Percentiles rank a stretch among this genome's conserved stretches.
phyloP scores from a whole-genome alignment of 495 filamentous ascomycete genomes.

The Poronia punctata region DNA sequence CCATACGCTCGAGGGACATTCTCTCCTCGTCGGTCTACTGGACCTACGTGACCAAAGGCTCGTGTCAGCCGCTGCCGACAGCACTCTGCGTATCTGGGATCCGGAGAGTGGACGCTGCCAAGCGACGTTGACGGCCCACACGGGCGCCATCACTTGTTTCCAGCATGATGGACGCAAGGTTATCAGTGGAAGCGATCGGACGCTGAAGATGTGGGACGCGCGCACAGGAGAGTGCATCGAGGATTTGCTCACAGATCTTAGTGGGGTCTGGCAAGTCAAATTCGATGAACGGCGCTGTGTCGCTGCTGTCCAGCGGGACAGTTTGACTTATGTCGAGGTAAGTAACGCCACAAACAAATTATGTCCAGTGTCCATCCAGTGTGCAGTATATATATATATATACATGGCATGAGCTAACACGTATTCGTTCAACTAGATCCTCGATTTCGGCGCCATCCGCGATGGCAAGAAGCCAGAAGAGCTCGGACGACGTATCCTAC shows the following conservation, averaged over 20 bases:
- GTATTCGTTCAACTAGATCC: constrained; percentile 50
- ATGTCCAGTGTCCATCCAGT: too few relatives aligned
- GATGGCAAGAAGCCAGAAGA: constrained; percentile 69
- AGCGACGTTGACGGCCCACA: constrained; percentile 82
- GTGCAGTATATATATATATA: too few relatives aligned
- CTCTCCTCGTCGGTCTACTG: constrained; percentile 86
- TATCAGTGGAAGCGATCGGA: constrained; percentile 90
- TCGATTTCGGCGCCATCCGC: constrained; percentile 85
- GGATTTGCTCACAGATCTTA: constrained; percentile 91
- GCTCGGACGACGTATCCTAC: constrained; percentile 72
- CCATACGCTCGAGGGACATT: constrained; percentile 89
- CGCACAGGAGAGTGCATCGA: constrained; percentile 84
- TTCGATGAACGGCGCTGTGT: constrained; percentile 96
- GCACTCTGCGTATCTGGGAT: constrained; percentile 94
- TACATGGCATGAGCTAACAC: constrained; percentile 4
- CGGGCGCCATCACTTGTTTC: constrained; percentile 97
- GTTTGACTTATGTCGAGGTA: constrained; percentile 93
- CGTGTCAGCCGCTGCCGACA: constrained; percentile 92
- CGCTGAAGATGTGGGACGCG: constrained; percentile 98
- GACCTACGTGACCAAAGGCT: constrained; percentile 82
- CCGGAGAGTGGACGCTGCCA: constrained; percentile 89
- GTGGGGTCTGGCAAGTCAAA: constrained; percentile 96
- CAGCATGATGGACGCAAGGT: constrained; percentile 97
- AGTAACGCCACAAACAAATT: constrained; percentile 22
- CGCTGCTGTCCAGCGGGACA: constrained; percentile 89